Base-by-base conservation (phyloP, 148 eudicot genomes). In the Rhododendron kiyosumense region DNA sequence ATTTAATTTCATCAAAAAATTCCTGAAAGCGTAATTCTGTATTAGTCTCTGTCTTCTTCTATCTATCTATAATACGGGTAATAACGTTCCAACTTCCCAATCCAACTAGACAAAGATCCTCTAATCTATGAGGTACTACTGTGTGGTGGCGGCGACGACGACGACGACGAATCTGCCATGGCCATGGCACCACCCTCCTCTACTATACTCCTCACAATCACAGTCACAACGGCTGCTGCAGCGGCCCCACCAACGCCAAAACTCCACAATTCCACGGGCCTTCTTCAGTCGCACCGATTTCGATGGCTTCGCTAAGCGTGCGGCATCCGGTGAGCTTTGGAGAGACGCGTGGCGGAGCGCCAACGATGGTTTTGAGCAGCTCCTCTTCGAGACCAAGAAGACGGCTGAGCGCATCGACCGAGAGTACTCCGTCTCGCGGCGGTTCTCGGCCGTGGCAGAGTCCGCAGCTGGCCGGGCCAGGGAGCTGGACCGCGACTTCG, bases 401-500 rank as follows among this genome's bases (percentile, higher is more conserved):
- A 88, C 98, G 4, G 96, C 96, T 17, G 98, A 95, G 85, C 90
- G 98, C 10, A 88, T 97, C 38, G 98, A 95, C 88, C 95, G 99
- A 14, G 87, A 85, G 0, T 97, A 91, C 87, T 88, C 92, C 43
- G 91, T 97, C 49, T 91, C 98, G 0, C 88, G 94, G 2, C 89
- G 92, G 22, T 8, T 94, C 0, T 87, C 94, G 3, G 86, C 88
- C 1, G 97, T 86, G 0, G 93, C 91, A 20, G 88, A 91, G 34
- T 90, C 92, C 36, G 99, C 96, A 2, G 65, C 91, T 12, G 86
- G 89, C 81, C 92, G 94, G 12, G 98, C 92, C 49, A 93, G 93
- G 26, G 96, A 92, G 89, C 81, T 95, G 36, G 99, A 97, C 81
- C 95, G 98, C 3, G 94, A 95, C 74, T 92, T 86, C 20, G 95